Percentiles rank a stretch among this genome's conserved stretches.
Conservation (phyloP, 345 rosid genomes). For the Dipteronia sinensis region DNA sequence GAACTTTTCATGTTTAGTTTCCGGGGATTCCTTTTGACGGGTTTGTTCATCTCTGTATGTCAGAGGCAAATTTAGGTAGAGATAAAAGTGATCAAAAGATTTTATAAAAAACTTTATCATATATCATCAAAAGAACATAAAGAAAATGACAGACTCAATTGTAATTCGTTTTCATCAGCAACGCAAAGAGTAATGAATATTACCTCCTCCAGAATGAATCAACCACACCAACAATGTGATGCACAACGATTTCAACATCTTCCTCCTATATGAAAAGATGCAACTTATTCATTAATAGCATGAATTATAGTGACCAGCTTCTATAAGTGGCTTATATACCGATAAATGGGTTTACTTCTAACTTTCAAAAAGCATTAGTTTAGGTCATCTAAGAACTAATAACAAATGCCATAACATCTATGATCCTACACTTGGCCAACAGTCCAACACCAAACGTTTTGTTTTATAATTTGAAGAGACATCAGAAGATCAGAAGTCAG, state of each 20-base stretch:
- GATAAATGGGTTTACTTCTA: neutral
- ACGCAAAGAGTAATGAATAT: neutral
- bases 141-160: neutral
- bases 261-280: slow-evolving; percentile 54
- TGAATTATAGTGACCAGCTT: neutral
- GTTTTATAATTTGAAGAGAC: neutral
- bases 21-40: slow-evolving; percentile 34
- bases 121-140: neutral
- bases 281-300: neutral
- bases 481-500: neutral
- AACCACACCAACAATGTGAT: slow-evolving; percentile 70
- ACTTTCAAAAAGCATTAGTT: neutral
- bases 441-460: neutral
- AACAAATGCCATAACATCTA: neutral
- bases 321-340: neutral
- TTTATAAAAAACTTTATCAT: neutral
- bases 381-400: neutral
- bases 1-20: slow-evolving; percentile 52
- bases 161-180: neutral
- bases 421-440: neutral
- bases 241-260: slow-evolving; percentile 66
- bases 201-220: slow-evolving; percentile 72
- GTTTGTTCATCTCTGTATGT: slow-evolving; percentile 39
- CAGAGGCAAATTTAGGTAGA: neutral
- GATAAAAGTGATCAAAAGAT: neutral